Percentiles rank a stretch among this genome's conserved stretches.
Evolutionary conservation across 108 stramenopile genomes (phyloP).

Genomic region (Schizochytrium sp.): DNA sequence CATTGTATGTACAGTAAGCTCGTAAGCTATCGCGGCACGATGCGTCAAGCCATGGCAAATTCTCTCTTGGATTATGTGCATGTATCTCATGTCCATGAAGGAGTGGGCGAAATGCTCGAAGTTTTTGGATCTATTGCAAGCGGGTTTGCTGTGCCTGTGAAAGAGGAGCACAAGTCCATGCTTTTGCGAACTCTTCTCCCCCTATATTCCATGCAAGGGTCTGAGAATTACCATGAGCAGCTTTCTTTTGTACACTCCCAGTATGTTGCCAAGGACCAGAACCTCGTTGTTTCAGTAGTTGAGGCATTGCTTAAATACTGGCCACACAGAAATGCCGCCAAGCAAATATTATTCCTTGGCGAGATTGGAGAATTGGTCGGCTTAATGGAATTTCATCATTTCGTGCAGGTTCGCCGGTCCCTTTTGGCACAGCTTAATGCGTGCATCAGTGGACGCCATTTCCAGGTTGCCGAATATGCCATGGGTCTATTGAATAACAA

Average conservation of each 20-base stretch:
- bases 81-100: slow-evolving; percentile 63
- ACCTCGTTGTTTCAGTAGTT: slow-evolving; percentile 43
- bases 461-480: slow-evolving; percentile 67
- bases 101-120: slow-evolving; percentile 69
- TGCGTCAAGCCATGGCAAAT: slow-evolving; percentile 64
- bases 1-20: slow-evolving; percentile 69
- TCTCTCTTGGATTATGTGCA: slow-evolving; percentile 65
- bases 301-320: slow-evolving; percentile 63
- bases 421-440: slow-evolving; percentile 35
- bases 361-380: slow-evolving; percentile 70
- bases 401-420: slow-evolving; percentile 25
- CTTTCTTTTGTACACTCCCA: slow-evolving; percentile 65
- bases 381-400: slow-evolving; percentile 59
- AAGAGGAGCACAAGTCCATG: slow-evolving; percentile 66
- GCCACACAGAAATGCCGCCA: slow-evolving; percentile 62
- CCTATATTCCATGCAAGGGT: slow-evolving; percentile 61
- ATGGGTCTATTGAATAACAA: slow-evolving; percentile 66
- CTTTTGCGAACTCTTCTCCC: slow-evolving; percentile 63
- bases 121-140: slow-evolving; percentile 70
- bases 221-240: slow-evolving; percentile 62
- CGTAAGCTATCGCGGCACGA: slow-evolving; percentile 57
- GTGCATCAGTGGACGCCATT: slow-evolving; percentile 63
- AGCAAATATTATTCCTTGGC: slow-evolving; percentile 69
- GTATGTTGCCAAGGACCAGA: slow-evolving; percentile 68
- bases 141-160: slow-evolving; percentile 70